Evolutionary conservation across 148 eudicot species (phyloP), one percentile per base, ranked within the genome.

Genomic region (Camellia sinensis): DNA sequence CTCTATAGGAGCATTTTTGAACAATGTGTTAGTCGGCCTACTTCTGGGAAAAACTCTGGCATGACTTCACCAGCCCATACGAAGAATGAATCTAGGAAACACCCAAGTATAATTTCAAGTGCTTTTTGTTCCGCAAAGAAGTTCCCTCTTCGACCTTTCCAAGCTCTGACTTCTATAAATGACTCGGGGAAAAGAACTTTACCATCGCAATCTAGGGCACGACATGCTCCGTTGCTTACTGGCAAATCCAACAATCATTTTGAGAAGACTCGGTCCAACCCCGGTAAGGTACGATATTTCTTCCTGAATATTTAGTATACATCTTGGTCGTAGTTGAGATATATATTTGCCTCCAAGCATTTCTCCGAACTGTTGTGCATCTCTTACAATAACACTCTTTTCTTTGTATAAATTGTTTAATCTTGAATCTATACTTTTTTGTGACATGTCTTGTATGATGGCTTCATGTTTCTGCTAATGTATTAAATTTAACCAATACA

Each of bases 1-100:
- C 93, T 95, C 7, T 95, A 95, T 87, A 87, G 98, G 77, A 90
- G 82, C 88, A 93, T 95, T 70, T 95, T 91, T 79, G 97, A 95
- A 60, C 89, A 93, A 10, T 89, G 97, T 81, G 88, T 82, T 69
- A 95, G 93, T 82, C 85, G 89, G 72, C 83, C 98, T 82, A 76
- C 91, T 80, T 92, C 97, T 46, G 87, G 83, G 82, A 95, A 91
- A 87, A 87, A 84, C 82, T 94, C 97, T n/a, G 90, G 84, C 71
- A n/a, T 83, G 76, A 78, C 83, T 85, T 94, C 98, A 79, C 98
- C 98, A 44, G 88, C 87, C 48, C 97, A 86, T 57, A 63, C 77
- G 37, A 91, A 87, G 82, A 85, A 72, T 53, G 92, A 91, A 78
- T 48, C 83, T 10, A 91, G 92, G 73, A 92, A 91, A 82, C 98